These are phyloP conservation scores for Aspergillus steynii DNA, from an alignment of 495 filamentous ascomycete species.

Conservation along the genomic window DNA sequence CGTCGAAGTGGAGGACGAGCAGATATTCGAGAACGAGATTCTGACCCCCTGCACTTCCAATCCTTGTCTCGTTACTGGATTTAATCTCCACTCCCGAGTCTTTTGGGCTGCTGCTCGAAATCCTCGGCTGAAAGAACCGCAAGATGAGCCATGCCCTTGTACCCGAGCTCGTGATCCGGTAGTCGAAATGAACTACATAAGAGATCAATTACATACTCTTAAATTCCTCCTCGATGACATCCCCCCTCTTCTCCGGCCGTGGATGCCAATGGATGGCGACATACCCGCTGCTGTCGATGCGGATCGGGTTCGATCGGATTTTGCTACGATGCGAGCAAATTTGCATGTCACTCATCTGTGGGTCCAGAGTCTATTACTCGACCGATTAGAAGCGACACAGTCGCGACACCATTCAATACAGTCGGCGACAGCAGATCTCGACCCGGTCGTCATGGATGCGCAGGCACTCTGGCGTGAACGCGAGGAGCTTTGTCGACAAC, in stretches of 20 bases:
- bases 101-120: conserved; percentile 22
- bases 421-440: background rate
- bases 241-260: conserved; percentile 8
- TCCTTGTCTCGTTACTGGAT: conserved; percentile 16
- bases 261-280: conserved; percentile 2
- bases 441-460: conserved; percentile 3
- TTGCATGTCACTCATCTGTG: conserved; percentile 27
- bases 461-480: conserved; percentile 12
- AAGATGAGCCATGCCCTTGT: conserved; percentile 20
- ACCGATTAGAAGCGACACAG: conserved; percentile 22
- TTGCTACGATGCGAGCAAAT: conserved; percentile 24
- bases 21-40: conserved; percentile 25
- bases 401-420: background rate
- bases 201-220: conserved; percentile 14
- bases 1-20: conserved; percentile 25
- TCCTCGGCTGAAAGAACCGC: conserved; percentile 1
- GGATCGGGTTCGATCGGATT: conserved; percentile 7
- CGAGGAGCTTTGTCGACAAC: conserved; percentile 19
- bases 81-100: conserved; percentile 21
- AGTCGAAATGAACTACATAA: conserved; percentile 14
- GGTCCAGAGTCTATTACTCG: conserved; percentile 27
- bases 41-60: conserved; percentile 1
- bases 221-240: conserved; percentile 14
- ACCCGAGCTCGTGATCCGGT: conserved; percentile 12
- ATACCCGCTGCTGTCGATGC: too few relatives aligned